These are phyloP conservation scores for Voacanga thouarsii DNA, from an alignment of 257 asterid genomes.

Conservation along the genomic window DNA sequence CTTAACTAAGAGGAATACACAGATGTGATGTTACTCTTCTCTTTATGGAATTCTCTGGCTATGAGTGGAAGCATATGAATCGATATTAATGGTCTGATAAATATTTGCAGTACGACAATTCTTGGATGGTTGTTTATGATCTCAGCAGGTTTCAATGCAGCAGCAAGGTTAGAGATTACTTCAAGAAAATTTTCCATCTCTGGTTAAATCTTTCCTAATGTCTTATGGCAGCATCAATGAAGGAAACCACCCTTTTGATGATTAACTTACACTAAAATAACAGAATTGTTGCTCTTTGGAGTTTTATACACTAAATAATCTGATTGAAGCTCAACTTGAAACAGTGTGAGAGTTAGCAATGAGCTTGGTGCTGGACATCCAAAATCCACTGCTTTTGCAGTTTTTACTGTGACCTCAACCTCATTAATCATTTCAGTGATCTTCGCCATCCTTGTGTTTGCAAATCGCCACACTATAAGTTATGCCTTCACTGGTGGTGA, in stretches of 20 bases:
- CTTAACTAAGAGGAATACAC: not conserved
- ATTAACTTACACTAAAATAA: no score
- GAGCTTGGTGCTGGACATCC: conserved; percentile 44
- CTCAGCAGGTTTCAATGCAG: conserved; percentile 42
- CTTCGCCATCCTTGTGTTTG: conserved; percentile 14
- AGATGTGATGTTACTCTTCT: not conserved
- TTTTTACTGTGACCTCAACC: conserved; percentile 24
- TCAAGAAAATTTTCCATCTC: no score
- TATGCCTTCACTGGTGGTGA: conserved; percentile 33
- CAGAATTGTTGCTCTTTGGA: no score
- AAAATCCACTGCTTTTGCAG: conserved; percentile 35
- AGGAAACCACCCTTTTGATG: no score
- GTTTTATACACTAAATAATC: no score
- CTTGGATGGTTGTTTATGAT: conserved; percentile 33
- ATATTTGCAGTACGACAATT: conserved; percentile 25
- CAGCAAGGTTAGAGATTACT: conserved; percentile 28
- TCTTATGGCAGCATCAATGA: not conserved
- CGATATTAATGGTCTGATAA: not conserved
- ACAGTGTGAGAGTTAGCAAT: conserved; percentile 41
- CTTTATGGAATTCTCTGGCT: not conserved
- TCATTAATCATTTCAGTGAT: conserved; percentile 21
- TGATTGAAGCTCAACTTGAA: not conserved
- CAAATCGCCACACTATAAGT: conserved; percentile 22
- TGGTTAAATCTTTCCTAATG: not conserved
- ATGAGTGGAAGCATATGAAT: not conserved